phyloP scores from a whole-genome alignment of 164 flowering plant genomes.

The Santalum album region DNA sequence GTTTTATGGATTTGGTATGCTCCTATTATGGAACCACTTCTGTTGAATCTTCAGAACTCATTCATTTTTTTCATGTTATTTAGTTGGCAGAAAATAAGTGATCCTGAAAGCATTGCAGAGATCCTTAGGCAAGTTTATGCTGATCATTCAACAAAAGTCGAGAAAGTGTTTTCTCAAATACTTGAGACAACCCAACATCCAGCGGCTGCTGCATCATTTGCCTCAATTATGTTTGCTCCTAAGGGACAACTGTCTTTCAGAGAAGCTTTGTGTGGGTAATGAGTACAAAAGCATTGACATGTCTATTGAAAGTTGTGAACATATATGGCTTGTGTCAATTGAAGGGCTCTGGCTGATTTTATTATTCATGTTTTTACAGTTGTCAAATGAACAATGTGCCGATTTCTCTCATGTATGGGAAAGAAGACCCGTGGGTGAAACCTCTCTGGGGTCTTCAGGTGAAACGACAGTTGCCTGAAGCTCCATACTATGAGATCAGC shows the following conservation, averaged over 20 bases:
- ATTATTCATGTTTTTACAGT: slow-evolving; percentile 23
- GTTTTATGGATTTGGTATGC: background rate
- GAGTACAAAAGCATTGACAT: background rate
- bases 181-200: slow-evolving; percentile 78
- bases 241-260: slow-evolving; percentile 62
- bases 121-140: slow-evolving; percentile 85
- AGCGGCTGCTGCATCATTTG: slow-evolving; percentile 96
- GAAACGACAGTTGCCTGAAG: slow-evolving; percentile 67
- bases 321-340: background rate
- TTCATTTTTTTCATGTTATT: slow-evolving; percentile 1
- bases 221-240: slow-evolving; percentile 96
- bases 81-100: slow-evolving; percentile 92
- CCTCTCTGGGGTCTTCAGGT: slow-evolving; percentile 82
- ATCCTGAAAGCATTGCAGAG: slow-evolving; percentile 68
- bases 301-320: background rate
- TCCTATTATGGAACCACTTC: background rate
- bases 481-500: slow-evolving; percentile 88
- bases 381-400: slow-evolving; percentile 54
- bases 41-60: slow-evolving; percentile 1
- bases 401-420: slow-evolving; percentile 86
- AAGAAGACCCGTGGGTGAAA: slow-evolving; percentile 96
- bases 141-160: slow-evolving; percentile 78
- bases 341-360: too few relatives aligned
- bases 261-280: slow-evolving; percentile 64
- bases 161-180: slow-evolving; percentile 69